phyloP scores from a whole-genome alignment of 1,284 basidiomycete species.

The Papiliotrema laurentii region DNA sequence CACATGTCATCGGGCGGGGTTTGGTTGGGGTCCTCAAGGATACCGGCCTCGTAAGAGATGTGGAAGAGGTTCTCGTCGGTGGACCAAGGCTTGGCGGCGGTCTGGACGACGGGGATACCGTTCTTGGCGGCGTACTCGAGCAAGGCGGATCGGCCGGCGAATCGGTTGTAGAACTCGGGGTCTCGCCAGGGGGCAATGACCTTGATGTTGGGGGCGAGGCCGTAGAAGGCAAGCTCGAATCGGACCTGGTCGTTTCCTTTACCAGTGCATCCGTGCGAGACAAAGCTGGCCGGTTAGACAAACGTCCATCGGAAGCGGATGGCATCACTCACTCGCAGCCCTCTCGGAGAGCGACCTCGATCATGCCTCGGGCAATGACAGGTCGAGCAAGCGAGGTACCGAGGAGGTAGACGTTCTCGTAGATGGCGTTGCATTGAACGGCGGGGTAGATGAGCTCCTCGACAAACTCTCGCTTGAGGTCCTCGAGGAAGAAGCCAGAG shows the following conservation, averaged over 20 bases:
- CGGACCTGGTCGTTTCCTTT: slow-evolving; percentile 99
- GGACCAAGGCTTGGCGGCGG: slow-evolving; percentile 96
- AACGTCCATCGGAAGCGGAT: not conserved
- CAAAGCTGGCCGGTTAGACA: slow-evolving; percentile 58
- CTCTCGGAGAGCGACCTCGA: slow-evolving; percentile 82
- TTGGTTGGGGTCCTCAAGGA: slow-evolving; percentile 92
- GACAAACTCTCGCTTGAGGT: slow-evolving; percentile 92
- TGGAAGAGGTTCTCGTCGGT: slow-evolving; percentile 99
- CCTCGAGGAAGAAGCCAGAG: slow-evolving; percentile 92
- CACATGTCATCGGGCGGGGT: slow-evolving; percentile 99
- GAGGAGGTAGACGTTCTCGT: slow-evolving; percentile 97
- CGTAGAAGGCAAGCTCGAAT: slow-evolving; percentile 99
- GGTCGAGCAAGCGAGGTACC: slow-evolving; percentile 97
- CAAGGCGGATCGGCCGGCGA: slow-evolving; percentile 89
- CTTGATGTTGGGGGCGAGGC: slow-evolving; percentile 96
- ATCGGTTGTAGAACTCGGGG: slow-evolving; percentile 96
- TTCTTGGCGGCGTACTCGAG: slow-evolving; percentile 86
- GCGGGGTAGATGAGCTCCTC: slow-evolving; percentile 97
- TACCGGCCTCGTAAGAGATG: slow-evolving; percentile 99
- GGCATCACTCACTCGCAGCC: slow-evolving; percentile 70
- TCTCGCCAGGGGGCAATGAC: slow-evolving; percentile 97
- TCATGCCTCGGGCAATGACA: slow-evolving; percentile 99
- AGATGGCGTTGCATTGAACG: slow-evolving; percentile 97
- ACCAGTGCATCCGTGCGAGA: slow-evolving; percentile 97
- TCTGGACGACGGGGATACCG: slow-evolving; percentile 90